Evolutionary conservation across 2,329 filamentous ascomycete species (phyloP), one percentile per base, ranked within the genome.

Genomic region (Aureobasidium sp.): DNA sequence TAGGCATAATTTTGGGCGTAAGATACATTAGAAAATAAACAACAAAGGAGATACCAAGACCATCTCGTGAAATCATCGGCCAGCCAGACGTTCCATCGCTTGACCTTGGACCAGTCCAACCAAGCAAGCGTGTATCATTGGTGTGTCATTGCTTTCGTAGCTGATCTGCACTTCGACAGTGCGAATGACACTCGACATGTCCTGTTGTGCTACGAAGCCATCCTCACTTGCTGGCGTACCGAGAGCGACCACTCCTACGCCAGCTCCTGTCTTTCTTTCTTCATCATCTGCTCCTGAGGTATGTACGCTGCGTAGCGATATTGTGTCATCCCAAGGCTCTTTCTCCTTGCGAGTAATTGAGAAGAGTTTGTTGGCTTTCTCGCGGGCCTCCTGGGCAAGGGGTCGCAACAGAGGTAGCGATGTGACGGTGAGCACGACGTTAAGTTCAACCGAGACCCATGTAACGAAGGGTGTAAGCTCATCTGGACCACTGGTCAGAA

Each of bases 401-500:
- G 69, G 68, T 15, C 71, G 67, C 1, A 72, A 60, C 4, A 71
- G 62, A 2, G 71, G 70, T 5, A 71, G 65, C 0, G 70, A 70
- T 10, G 70, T 67, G 27, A 68, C 66, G 37, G 71, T 69, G 41
- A 72, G 71, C 52, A 72, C 70, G 27, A 71, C 79, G 62, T 72
- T 72, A 39, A 71, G 65, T 60, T 72, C 71, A 55, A 72, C 63
- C 3, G 66, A 66, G 13, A 71, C 63, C 66, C 69, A 69, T 41
- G 70, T 66, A 1, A 70, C 65, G 50, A 68, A 72, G 4, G 64
- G 55, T 29, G 64, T 62, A 3, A 72, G 66, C 44, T 69, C 67
- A 41, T 68, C 63, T 64, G 46, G 37, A 8, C 6, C 4, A 4
- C 15, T 39, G 5, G 10, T 47, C 6, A 36, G 43, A 1, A 13